These are phyloP conservation scores for Macrophomina tecta DNA, from an alignment of 2,329 filamentous ascomycete genomes.

Conservation along the genomic window DNA sequence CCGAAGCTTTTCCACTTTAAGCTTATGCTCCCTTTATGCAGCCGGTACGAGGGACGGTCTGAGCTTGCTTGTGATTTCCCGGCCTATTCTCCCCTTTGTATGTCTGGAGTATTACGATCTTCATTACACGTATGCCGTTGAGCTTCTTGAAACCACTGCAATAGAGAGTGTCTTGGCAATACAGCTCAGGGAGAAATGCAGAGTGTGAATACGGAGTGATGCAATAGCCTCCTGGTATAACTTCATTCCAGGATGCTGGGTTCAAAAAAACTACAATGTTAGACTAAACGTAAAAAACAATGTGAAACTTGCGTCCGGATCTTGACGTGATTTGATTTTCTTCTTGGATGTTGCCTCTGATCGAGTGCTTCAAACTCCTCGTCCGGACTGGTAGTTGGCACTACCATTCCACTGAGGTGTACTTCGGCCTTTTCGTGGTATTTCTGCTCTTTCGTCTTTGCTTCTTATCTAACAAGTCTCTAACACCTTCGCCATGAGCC, in stretches of 20 bases:
- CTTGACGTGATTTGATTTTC: no score
- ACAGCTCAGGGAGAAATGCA: neutral
- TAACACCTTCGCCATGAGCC: constrained; percentile 41
- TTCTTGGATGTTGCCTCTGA: no score
- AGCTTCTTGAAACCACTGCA: neutral
- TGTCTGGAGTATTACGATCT: constrained; percentile 7
- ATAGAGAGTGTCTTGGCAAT: neutral
- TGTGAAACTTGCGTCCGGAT: no score
- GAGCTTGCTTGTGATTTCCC: constrained; percentile 13
- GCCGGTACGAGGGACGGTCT: neutral
- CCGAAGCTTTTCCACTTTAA: constrained; percentile 20
- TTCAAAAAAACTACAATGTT: no score
- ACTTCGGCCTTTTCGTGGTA: no score
- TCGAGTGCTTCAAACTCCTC: no score
- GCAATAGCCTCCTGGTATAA: no score
- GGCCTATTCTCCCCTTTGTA: constrained; percentile 5
- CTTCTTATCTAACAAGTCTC: constrained; percentile 34
- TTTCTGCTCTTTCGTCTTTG: no score
- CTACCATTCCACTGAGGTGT: no score
- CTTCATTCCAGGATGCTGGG: no score
- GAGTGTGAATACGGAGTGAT: neutral
- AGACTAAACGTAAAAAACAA: no score
- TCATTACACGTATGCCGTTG: constrained; percentile 1
- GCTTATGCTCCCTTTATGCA: constrained; percentile 11
- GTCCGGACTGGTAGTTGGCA: no score